Conservation (phyloP, 179 eudicot genomes). For the Gypsophila paniculata region DNA sequence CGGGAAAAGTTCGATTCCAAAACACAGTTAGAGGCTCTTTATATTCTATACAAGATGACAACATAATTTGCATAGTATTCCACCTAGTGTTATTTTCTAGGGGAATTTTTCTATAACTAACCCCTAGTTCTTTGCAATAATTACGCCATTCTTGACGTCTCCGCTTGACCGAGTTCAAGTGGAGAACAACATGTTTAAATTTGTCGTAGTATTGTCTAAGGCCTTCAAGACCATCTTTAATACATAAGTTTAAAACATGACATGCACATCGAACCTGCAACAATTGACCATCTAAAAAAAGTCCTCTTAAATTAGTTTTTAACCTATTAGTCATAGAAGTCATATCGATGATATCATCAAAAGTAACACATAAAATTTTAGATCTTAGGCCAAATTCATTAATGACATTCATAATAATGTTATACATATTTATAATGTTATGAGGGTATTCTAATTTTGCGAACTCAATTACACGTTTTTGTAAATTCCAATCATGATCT, state of each 20-base stretch:
- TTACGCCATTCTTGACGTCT: background rate
- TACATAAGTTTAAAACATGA: background rate
- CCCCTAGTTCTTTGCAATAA: background rate
- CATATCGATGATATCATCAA: background rate
- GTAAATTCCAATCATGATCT: background rate
- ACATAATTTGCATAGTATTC: background rate
- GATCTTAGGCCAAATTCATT: background rate
- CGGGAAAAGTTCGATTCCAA: background rate
- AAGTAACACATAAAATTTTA: background rate
- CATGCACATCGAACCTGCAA: background rate
- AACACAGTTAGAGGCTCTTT: background rate
- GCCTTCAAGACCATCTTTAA: background rate
- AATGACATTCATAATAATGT: background rate
- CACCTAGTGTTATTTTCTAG: too few species aligned
- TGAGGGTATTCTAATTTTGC: background rate
- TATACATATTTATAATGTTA: background rate
- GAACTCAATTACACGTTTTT: conserved; percentile 1
- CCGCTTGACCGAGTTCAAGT: background rate
- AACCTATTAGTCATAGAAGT: background rate
- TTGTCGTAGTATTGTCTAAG: background rate
- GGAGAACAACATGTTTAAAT: background rate
- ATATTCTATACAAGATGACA: background rate
- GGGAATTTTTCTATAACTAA: background rate
- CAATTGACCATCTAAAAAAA: background rate
- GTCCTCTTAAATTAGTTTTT: background rate